Evolutionary conservation across 495 filamentous ascomycete genomes (phyloP).

Genomic region (Podospora comata): DNA sequence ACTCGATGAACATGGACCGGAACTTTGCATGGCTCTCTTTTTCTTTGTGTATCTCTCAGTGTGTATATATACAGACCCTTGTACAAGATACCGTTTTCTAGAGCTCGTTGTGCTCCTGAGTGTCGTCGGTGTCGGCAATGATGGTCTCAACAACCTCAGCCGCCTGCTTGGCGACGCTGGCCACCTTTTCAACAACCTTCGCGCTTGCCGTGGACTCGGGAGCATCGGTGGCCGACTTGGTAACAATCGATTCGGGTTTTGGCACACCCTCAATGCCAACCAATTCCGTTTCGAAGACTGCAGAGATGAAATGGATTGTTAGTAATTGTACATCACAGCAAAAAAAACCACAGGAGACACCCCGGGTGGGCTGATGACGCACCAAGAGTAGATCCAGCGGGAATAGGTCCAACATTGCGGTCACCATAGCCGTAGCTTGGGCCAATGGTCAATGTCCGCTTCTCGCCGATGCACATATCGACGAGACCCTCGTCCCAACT

Average conservation of each 20-base stretch:
- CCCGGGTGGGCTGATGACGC: conserved; percentile 23
- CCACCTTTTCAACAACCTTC: conserved; percentile 33
- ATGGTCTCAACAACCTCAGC: conserved; percentile 45
- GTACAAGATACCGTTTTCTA: conserved; percentile 16
- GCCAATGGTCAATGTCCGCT: conserved; percentile 85
- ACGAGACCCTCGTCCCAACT: conserved; percentile 88
- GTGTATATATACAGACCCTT: not conserved
- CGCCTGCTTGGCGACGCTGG: conserved; percentile 42
- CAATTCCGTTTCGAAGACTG: conserved; percentile 91
- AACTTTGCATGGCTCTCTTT: not conserved
- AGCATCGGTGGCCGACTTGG: conserved; percentile 37
- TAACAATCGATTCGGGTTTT: conserved; percentile 49
- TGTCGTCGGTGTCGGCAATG: conserved; percentile 49
- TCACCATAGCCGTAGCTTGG: conserved; percentile 81
- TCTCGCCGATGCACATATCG: conserved; percentile 97
- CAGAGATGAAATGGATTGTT: conserved; percentile 16
- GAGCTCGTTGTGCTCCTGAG: conserved; percentile 53
- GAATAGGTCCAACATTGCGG: conserved; percentile 71
- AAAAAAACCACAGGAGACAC: not conserved
- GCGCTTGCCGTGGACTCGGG: conserved; percentile 32
- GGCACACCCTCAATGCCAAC: conserved; percentile 79
- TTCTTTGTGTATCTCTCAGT: not conserved
- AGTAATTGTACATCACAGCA: conserved; percentile 18
- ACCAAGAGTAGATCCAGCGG: conserved; percentile 70
- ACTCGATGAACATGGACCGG: too few relatives aligned